Percentiles rank a stretch among this genome's conserved stretches.
phyloP scores from a whole-genome alignment of 352 stramenopile genomes.

The Blastocystis sp. region DNA sequence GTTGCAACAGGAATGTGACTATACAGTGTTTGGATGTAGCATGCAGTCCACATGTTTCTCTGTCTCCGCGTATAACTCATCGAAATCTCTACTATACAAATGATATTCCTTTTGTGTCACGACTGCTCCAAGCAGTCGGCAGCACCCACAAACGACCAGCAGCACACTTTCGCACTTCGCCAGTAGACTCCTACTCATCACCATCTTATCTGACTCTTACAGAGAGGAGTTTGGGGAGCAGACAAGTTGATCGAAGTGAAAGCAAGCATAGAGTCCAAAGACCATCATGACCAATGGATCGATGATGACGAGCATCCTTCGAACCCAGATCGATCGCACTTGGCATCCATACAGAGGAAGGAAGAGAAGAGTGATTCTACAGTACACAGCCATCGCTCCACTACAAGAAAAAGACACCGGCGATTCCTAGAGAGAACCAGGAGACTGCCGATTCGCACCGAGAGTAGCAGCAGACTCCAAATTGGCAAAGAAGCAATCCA shows the following conservation, averaged over 20 bases:
- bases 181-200: neutral
- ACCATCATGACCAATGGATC: neutral
- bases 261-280: neutral
- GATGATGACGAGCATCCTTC: neutral
- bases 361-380: neutral
- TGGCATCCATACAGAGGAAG: conserved; percentile 20
- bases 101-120: neutral
- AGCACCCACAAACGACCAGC: neutral
- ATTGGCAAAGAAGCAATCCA: neutral
- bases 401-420: neutral
- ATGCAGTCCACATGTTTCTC: neutral
- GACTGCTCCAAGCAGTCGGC: neutral
- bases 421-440: neutral
- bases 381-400: neutral
- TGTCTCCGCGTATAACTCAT: conserved; percentile 1
- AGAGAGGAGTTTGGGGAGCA: neutral
- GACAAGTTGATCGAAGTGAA: neutral
- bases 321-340: neutral
- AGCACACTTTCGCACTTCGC: neutral
- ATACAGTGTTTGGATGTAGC: neutral
- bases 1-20: neutral
- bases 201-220: neutral
- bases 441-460: neutral
- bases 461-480: neutral
- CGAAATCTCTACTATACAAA: conserved; percentile 44